These are phyloP conservation scores for Nymphaea thermarum DNA, from an alignment of 164 flowering plant species.

Conservation along the genomic window DNA sequence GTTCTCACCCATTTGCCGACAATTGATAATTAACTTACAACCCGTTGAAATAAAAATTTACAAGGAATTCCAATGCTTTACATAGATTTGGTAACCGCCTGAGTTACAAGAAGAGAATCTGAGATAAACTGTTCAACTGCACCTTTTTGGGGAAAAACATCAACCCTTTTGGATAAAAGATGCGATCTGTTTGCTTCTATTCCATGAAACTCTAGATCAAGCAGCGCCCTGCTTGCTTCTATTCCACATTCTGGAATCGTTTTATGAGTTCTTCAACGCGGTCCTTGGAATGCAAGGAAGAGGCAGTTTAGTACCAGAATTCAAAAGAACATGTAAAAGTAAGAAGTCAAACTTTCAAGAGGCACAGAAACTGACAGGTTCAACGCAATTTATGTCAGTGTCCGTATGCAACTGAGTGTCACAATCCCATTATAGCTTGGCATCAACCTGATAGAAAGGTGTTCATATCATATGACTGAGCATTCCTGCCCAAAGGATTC, in stretches of 20 bases:
- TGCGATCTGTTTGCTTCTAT: conserved; percentile 20
- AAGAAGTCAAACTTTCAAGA: conserved; percentile 37
- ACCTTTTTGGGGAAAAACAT: too few relatives aligned
- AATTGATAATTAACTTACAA: too few relatives aligned
- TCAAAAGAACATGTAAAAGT: neutral
- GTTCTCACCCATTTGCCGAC: too few relatives aligned
- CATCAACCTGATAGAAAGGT: conserved; percentile 52
- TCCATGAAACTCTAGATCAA: conserved; percentile 67
- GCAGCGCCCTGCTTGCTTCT: conserved; percentile 80
- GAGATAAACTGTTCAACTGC: too few relatives aligned
- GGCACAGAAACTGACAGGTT: conserved; percentile 63
- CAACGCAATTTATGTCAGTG: conserved; percentile 65
- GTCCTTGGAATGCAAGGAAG: conserved; percentile 33
- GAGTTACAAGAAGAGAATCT: too few relatives aligned
- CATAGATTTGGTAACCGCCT: too few relatives aligned
- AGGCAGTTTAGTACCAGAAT: neutral
- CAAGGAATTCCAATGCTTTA: too few relatives aligned
- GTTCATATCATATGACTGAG: too few relatives aligned
- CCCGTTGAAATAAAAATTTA: too few relatives aligned
- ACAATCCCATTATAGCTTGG: conserved; percentile 92
- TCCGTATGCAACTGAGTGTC: conserved; percentile 80
- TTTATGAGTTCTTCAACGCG: conserved; percentile 53
- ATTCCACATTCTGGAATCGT: conserved; percentile 51
- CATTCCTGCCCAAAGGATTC: too few relatives aligned
- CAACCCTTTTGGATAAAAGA: neutral